phyloP scores from a whole-genome alignment of 306 rosid species.

The Dryas alaskensis region DNA sequence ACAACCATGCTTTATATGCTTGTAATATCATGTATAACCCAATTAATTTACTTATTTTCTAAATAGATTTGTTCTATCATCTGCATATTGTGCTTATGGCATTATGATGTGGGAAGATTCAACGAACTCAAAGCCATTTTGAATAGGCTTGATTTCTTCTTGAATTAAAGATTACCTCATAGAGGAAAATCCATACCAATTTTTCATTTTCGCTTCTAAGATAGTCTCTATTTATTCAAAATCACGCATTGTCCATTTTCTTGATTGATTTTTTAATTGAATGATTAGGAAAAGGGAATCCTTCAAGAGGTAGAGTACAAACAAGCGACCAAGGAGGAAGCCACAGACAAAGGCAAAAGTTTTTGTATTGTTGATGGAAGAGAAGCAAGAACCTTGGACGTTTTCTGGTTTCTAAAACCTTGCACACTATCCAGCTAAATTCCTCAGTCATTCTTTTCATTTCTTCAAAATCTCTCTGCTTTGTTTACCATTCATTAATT shows the following conservation, averaged over 20 bases:
- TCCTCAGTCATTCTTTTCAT: constrained; percentile 30
- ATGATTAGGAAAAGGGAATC: constrained; percentile 57
- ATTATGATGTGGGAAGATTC: neutral
- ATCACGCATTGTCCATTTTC: neutral
- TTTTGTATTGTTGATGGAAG: constrained; percentile 47
- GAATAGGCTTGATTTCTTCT: neutral
- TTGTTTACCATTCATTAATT: neutral
- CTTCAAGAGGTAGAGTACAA: constrained; percentile 51
- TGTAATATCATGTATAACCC: neutral
- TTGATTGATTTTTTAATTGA: neutral
- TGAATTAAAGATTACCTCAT: neutral
- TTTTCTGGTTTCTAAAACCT: constrained; percentile 95
- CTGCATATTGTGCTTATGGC: neutral
- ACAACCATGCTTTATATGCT: neutral
- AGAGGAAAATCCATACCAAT: neutral
- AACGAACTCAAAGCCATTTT: neutral
- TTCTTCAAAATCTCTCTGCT: neutral
- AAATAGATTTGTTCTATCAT: too few relatives aligned
- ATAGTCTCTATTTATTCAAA: neutral
- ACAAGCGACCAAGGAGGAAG: constrained; percentile 33
- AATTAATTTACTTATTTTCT: neutral
- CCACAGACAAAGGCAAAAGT: constrained; percentile 42
- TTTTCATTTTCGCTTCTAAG: neutral
- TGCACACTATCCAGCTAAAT: constrained; percentile 63
- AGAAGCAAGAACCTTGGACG: constrained; percentile 70